Evolutionary conservation across 2,329 filamentous ascomycete genomes (phyloP).

Genomic region (Aspergillus sp.): DNA sequence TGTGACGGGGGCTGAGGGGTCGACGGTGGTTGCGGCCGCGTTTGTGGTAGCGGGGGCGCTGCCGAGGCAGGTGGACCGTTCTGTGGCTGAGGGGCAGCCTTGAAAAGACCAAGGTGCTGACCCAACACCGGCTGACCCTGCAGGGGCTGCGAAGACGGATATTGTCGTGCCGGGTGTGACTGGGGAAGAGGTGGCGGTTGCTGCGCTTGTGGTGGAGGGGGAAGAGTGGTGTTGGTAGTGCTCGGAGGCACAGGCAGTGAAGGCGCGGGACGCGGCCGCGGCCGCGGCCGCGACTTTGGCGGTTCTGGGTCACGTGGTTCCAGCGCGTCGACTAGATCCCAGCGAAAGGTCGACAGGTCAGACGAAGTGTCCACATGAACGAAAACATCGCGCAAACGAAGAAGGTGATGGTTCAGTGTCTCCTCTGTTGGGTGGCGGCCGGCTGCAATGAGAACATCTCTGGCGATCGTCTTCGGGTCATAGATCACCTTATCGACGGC

Average conservation of each 20-base stretch:
- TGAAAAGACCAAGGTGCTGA: neutral
- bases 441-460: constrained; percentile 63
- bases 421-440: constrained; percentile 63
- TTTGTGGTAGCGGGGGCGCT: neutral
- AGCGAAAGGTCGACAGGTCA: constrained; percentile 61
- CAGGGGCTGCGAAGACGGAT: neutral
- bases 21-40: neutral
- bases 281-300: neutral
- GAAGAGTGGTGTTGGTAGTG: constrained; percentile 3
- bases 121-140: neutral
- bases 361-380: constrained; percentile 46
- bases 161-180: neutral
- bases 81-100: neutral
- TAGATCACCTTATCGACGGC: constrained; percentile 54
- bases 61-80: neutral
- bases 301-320: constrained; percentile 17
- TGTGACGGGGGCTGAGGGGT: neutral
- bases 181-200: neutral
- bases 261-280: constrained; percentile 11
- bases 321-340: constrained; percentile 59
- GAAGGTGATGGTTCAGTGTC: constrained; percentile 62
- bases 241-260: neutral
- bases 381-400: constrained; percentile 48
- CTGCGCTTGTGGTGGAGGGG: neutral
- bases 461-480: constrained; percentile 62